These are phyloP conservation scores for Akanthomyces muscarius DNA, from an alignment of 2,329 filamentous ascomycete species.

Conservation along the genomic window DNA sequence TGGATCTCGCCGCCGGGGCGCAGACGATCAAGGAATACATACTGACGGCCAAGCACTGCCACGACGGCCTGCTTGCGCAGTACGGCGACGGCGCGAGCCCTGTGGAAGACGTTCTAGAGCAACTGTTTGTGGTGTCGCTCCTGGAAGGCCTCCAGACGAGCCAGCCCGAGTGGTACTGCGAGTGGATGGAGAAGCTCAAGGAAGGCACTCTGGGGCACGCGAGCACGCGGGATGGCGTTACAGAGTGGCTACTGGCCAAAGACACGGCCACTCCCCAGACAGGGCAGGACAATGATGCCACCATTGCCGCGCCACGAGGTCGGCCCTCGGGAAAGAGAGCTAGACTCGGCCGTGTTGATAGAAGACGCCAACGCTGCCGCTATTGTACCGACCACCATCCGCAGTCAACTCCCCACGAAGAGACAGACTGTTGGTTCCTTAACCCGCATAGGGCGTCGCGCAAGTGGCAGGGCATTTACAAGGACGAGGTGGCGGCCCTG, in stretches of 20 bases:
- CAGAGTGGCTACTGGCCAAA: conserved; percentile 10
- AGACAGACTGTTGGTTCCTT: background rate
- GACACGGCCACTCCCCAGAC: background rate
- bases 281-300: too few species aligned
- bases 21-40: conserved; percentile 9
- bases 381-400: conserved; percentile 2
- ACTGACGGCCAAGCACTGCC: background rate
- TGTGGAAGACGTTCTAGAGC: background rate
- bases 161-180: background rate
- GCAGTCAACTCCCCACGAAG: background rate
- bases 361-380: background rate
- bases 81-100: background rate
- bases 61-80: background rate
- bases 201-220: background rate
- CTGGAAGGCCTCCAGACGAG: background rate
- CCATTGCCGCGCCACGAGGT: too few species aligned
- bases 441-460: conserved; percentile 5
- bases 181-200: background rate
- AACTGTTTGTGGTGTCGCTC: conserved; percentile 3
- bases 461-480: background rate
- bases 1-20: background rate
- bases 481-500: background rate
- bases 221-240: background rate
- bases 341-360: too few species aligned
- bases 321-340: background rate